Percentiles rank a stretch among this genome's conserved stretches.
These are phyloP conservation scores for Rhizopogon rudus DNA, from an alignment of 768 basidiomycete species.

Conservation along the genomic window DNA sequence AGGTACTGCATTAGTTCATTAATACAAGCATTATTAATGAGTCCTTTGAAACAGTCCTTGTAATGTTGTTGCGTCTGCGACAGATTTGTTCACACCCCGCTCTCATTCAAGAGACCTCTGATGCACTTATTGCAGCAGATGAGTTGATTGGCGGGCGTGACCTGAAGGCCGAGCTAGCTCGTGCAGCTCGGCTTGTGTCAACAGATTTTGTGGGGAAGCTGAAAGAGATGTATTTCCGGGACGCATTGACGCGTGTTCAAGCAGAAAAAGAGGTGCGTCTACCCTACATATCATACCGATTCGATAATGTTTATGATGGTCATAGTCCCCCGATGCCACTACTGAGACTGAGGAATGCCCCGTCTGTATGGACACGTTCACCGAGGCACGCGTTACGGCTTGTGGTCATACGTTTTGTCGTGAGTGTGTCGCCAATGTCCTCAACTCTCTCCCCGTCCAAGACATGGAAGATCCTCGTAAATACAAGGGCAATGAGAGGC, in stretches of 20 bases:
- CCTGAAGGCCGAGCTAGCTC: conserved; percentile 37
- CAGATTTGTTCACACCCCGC: conserved; percentile 68
- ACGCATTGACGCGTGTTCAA: conserved; percentile 37
- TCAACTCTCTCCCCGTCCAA: conserved; percentile 34
- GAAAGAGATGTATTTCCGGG: conserved; percentile 41
- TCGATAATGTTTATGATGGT: background rate
- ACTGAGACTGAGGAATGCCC: conserved; percentile 55
- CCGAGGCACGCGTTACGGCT: conserved; percentile 48
- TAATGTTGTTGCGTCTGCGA: conserved; percentile 49
- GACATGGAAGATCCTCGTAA: conserved; percentile 30
- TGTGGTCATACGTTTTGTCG: conserved; percentile 63
- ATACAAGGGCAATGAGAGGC: conserved; percentile 40
- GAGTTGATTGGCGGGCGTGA: conserved; percentile 28
- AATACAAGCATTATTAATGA: background rate
- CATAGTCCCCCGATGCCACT: conserved; percentile 43
- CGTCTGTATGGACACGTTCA: conserved; percentile 58
- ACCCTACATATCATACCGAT: background rate
- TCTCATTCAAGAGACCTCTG: conserved; percentile 54
- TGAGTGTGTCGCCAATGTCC: conserved; percentile 48
- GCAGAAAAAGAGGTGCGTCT: conserved; percentile 48
- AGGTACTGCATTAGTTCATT: conserved; percentile 34
- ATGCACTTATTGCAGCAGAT: conserved; percentile 38
- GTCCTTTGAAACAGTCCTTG: conserved; percentile 28
- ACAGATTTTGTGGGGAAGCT: conserved; percentile 46
- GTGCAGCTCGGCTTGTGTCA: conserved; percentile 39